Evolutionary conservation across 208 protist species (phyloP).

Genomic region (Crithidia mellificae): DNA sequence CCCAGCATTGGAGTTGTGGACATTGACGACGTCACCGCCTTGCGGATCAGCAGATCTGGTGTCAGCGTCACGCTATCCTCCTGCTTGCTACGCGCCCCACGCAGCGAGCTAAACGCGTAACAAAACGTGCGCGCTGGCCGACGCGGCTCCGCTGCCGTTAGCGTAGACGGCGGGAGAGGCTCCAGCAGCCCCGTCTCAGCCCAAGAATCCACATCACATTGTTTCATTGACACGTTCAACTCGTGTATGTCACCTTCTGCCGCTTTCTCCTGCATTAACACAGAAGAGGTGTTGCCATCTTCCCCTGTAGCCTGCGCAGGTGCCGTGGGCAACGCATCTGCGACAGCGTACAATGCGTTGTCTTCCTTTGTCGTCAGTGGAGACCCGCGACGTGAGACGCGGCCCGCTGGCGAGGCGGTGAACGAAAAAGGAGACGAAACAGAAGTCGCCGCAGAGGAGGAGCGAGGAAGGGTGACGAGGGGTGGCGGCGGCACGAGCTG

Average conservation of each 20-base stretch:
- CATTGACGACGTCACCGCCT: not conserved
- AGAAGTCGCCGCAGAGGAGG: not conserved
- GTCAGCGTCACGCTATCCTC: slow-evolving; percentile 43
- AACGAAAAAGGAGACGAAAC: not conserved
- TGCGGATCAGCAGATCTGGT: slow-evolving; percentile 21
- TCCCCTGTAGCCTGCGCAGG: no score
- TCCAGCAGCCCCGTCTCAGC: not conserved
- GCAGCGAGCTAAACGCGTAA: slow-evolving; percentile 35
- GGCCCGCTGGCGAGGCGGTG: not conserved
- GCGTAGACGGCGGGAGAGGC: not conserved
- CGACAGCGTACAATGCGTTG: no score
- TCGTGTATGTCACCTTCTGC: no score
- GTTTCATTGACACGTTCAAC: no score
- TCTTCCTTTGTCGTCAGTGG: no score
- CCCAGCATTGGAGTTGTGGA: no score
- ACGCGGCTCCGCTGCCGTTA: not conserved
- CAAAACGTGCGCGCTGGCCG: slow-evolving; percentile 6
- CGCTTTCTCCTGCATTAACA: no score
- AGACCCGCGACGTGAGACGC: not conserved
- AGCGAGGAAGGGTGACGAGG: slow-evolving; percentile 1
- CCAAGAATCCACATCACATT: not conserved
- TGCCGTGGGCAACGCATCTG: no score
- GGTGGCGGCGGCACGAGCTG: slow-evolving; percentile 20
- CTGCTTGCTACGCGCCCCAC: slow-evolving; percentile 35
- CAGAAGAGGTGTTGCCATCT: no score